Percentiles rank a stretch among this genome's conserved stretches.
Evolutionary conservation across 2,329 filamentous ascomycete species (phyloP).

Genomic region (Fonsecaea pedrosoi): DNA sequence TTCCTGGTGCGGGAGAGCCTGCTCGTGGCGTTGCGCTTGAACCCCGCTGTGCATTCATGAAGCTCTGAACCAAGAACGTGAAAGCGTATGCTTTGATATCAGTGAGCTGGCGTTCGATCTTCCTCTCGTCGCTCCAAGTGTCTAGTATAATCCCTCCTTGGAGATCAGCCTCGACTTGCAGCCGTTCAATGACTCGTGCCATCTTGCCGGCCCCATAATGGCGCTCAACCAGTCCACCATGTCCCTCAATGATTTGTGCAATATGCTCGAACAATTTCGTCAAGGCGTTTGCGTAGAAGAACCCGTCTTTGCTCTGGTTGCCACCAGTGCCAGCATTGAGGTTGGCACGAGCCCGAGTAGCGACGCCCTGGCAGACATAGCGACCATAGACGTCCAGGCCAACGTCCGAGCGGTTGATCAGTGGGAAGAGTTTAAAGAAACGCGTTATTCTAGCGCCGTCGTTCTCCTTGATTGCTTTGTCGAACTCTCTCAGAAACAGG

Average conservation of each 20-base stretch:
- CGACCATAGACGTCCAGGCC: conserved; percentile 93
- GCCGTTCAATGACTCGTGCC: conserved; percentile 87
- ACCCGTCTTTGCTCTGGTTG: conserved; percentile 72
- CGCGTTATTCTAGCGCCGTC: conserved; percentile 89
- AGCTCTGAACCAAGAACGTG: conserved; percentile 95
- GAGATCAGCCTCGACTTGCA: conserved; percentile 93
- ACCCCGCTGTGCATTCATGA: conserved; percentile 73
- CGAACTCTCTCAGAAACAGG: conserved; percentile 91
- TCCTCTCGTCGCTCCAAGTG: conserved; percentile 90
- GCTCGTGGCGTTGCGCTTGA: conserved; percentile 69
- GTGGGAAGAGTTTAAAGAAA: conserved; percentile 97
- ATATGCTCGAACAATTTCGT: conserved; percentile 97
- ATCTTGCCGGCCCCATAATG: conserved; percentile 95
- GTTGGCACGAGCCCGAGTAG: conserved; percentile 78
- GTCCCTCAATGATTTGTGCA: conserved; percentile 91
- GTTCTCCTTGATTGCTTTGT: conserved; percentile 84
- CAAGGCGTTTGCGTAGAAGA: conserved; percentile 89
- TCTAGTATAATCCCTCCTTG: conserved; percentile 96
- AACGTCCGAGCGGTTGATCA: conserved; percentile 87
- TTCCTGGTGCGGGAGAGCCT: conserved; percentile 74
- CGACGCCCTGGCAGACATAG: conserved; percentile 95
- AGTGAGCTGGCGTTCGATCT: conserved; percentile 82
- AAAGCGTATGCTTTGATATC: conserved; percentile 98
- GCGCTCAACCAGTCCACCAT: conserved; percentile 86
- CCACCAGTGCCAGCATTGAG: conserved; percentile 71